Conservation (phyloP, 805 yeast genomes). For the Sungouiella thailandica region DNA sequence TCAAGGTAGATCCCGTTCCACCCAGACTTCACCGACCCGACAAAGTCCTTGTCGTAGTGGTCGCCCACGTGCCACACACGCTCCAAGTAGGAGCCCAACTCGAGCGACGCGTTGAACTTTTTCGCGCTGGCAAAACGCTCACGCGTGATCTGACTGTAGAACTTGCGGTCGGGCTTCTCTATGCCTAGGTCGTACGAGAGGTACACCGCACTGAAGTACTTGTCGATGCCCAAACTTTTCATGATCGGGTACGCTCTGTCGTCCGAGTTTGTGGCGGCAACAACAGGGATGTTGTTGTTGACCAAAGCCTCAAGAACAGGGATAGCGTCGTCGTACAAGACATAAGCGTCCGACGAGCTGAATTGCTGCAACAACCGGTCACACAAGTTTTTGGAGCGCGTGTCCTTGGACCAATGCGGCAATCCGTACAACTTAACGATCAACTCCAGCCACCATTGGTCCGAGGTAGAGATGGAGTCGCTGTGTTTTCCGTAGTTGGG, state of each 20-base stretch:
- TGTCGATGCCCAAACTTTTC: slow-evolving; percentile 39
- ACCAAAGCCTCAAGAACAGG: slow-evolving; percentile 36
- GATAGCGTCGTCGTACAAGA: slow-evolving; percentile 48
- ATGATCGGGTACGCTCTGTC: slow-evolving; percentile 44
- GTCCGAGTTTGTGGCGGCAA: slow-evolving; percentile 61
- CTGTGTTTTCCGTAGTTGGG: slow-evolving; percentile 61
- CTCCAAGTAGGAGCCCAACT: slow-evolving; percentile 10
- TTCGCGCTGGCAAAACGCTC: slow-evolving; percentile 1
- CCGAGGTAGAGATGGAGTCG: slow-evolving; percentile 16
- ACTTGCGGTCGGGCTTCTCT: slow-evolving; percentile 46
- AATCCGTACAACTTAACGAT: slow-evolving; percentile 42
- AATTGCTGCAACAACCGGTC: slow-evolving; percentile 44
- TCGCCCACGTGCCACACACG: slow-evolving; percentile 67
- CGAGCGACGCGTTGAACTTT: slow-evolving; percentile 2
- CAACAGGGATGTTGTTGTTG: slow-evolving; percentile 29
- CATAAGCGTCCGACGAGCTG: slow-evolving; percentile 48
- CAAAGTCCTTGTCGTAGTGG: slow-evolving; percentile 48
- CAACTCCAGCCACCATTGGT: slow-evolving; percentile 58
- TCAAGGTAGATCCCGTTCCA: slow-evolving; percentile 59
- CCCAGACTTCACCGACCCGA: slow-evolving; percentile 50
- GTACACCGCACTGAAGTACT: slow-evolving; percentile 40
- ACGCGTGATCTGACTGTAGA: slow-evolving; percentile 26
- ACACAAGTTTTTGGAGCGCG: slow-evolving; percentile 34
- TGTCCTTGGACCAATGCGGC: slow-evolving; percentile 12
- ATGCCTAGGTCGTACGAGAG: slow-evolving; percentile 54